Percentiles rank a stretch among this genome's conserved stretches.
Conservation (phyloP, 2,329 filamentous ascomycete species). For the Helminthosporium solani region DNA sequence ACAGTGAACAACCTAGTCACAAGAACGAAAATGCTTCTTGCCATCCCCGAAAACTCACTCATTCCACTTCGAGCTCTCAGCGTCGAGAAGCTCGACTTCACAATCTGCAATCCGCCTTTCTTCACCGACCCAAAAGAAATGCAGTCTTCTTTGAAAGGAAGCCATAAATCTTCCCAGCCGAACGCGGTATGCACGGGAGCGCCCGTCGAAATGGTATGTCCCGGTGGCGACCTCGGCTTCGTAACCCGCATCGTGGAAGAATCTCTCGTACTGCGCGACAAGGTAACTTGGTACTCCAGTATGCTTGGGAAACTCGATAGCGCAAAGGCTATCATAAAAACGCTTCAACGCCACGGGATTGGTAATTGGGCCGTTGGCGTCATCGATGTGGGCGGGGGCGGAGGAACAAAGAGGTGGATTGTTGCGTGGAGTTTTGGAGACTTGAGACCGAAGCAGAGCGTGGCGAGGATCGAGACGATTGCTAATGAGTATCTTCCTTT, state of each 20-base stretch:
- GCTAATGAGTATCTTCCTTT: conserved; percentile 55
- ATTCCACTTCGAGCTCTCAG: conserved; percentile 62
- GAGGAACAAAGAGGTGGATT: conserved; percentile 80
- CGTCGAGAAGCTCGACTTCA: conserved; percentile 69
- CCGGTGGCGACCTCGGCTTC: conserved; percentile 76
- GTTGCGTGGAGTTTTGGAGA: conserved; percentile 81
- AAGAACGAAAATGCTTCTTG: conserved; percentile 65
- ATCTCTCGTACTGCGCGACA: conserved; percentile 59
- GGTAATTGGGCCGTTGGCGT: conserved; percentile 80
- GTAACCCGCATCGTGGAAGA: conserved; percentile 70
- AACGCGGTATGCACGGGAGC: conserved; percentile 75
- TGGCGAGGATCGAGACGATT: conserved; percentile 40
- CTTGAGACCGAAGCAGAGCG: conserved; percentile 56
- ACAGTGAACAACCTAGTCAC: conserved; percentile 62
- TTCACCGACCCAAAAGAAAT: conserved; percentile 76
- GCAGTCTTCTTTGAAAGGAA: conserved; percentile 56
- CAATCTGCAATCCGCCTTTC: conserved; percentile 94
- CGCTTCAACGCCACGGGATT: conserved; percentile 58
- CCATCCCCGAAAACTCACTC: conserved; percentile 54
- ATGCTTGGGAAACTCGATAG: conserved; percentile 85
- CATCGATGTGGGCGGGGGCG: conserved; percentile 64
- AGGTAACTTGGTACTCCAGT: conserved; percentile 82
- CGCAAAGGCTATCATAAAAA: conserved; percentile 60
- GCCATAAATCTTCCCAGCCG: conserved; percentile 66
- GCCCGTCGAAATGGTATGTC: conserved; percentile 79